A percentile compares a stretch with the other conserved stretches of the same genome.
These are phyloP conservation scores for Allium fistulosum DNA, from an alignment of 106 monocot genomes.

Conservation along the genomic window DNA sequence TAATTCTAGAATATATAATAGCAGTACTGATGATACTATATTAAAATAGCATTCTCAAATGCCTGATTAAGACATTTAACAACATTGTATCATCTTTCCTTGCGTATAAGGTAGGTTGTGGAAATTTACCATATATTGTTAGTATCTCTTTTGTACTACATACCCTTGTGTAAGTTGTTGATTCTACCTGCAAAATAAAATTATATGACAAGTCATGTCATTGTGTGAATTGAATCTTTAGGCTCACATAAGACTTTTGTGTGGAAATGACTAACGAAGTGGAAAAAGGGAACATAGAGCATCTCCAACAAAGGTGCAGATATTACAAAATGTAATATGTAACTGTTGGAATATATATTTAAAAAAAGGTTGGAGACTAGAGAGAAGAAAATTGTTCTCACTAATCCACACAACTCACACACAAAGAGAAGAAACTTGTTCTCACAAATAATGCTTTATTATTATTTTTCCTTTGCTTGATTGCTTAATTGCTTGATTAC, in stretches of 20 bases:
- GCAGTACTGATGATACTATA: conserved; percentile 12
- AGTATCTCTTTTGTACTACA: conserved; percentile 35
- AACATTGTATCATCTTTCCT: conserved; percentile 28
- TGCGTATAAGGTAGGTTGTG: conserved; percentile 43
- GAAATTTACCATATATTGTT: conserved; percentile 40
- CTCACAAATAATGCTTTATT: no score
- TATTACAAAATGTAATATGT: no score
- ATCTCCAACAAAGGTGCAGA: no score
- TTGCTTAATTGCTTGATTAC: no score
- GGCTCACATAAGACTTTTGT: neutral
- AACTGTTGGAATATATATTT: no score
- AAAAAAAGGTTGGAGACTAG: no score
- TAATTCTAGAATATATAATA: no score
- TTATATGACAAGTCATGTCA: neutral
- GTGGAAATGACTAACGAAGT: neutral
- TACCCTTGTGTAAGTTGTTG: conserved; percentile 26
- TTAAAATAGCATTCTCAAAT: conserved; percentile 30
- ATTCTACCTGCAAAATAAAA: conserved; percentile 18
- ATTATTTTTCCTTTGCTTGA: no score
- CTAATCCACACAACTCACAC: no score
- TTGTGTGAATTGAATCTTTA: neutral
- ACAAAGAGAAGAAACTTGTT: no score
- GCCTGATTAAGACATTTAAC: conserved; percentile 37
- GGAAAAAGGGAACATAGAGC: neutral
- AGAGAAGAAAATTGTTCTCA: no score